phyloP scores from a whole-genome alignment of 2,329 filamentous ascomycete genomes.

The Curvularia lunata region DNA sequence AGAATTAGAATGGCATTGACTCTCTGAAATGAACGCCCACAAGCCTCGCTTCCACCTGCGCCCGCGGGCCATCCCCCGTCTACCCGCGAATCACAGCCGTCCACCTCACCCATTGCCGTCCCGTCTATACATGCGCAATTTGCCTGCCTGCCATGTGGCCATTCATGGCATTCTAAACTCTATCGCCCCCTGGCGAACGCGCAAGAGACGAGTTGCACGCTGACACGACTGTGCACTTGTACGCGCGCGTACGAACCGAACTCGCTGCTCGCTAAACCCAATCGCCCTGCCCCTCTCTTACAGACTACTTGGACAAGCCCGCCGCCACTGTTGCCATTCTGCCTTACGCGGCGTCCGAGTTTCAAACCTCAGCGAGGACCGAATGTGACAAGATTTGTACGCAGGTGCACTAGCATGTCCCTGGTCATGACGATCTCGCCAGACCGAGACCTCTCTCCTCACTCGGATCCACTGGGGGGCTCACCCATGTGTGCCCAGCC shows the following conservation, averaged over 20 bases:
- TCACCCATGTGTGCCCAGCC: neutral
- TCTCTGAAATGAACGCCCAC: conserved; percentile 5
- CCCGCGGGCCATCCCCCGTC: neutral
- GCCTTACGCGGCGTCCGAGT: conserved; percentile 13
- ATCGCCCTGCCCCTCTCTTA: neutral
- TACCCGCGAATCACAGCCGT: neutral
- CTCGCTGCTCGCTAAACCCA: neutral
- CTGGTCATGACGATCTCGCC: conserved; percentile 14
- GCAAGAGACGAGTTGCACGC: neutral
- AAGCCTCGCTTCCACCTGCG: neutral
- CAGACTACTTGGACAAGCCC: neutral
- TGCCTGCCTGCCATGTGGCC: neutral
- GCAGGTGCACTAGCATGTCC: neutral
- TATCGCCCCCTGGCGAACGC: neutral
- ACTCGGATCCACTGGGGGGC: conserved; percentile 16
- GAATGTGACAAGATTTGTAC: neutral
- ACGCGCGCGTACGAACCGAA: neutral
- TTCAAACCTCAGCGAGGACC: conserved; percentile 21
- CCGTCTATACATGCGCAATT: neutral
- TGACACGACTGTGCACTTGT: neutral
- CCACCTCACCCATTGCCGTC: neutral
- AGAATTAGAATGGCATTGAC: conserved; percentile 25
- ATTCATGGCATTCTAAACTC: neutral
- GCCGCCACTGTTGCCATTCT: conserved; percentile 3
- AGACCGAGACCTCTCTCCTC: conserved; percentile 18